A percentile compares a stretch with the other conserved stretches of the same genome.
Evolutionary conservation across 805 yeast genomes (phyloP).

Genomic region (Kazachstania africana): DNA sequence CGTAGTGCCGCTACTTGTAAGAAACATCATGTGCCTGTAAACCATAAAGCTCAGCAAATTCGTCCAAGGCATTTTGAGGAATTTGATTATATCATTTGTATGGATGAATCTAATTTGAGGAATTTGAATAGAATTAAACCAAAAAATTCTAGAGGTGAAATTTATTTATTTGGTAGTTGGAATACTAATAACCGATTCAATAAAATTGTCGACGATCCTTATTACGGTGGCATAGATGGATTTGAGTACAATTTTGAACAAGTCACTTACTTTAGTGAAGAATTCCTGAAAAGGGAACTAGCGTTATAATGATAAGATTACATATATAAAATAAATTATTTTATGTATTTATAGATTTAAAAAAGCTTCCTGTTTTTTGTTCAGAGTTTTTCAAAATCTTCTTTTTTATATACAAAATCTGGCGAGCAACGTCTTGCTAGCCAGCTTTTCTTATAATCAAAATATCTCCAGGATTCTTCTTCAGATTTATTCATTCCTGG

Average conservation of each 20-base stretch:
- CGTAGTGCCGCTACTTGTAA: constrained; percentile 60
- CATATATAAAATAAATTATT: neutral
- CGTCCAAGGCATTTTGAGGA: constrained; percentile 35
- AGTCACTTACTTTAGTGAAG: constrained; percentile 60
- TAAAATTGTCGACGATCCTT: constrained; percentile 74
- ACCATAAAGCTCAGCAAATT: constrained; percentile 68
- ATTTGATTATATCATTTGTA: constrained; percentile 60
- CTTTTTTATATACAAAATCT: constrained; percentile 28
- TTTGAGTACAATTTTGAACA: constrained; percentile 73
- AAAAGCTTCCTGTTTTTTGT: too few species aligned
- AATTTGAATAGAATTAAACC: constrained; percentile 46
- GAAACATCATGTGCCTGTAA: constrained; percentile 59
- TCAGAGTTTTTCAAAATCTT: constrained; percentile 42
- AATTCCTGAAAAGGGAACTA: constrained; percentile 46
- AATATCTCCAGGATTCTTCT: constrained; percentile 55
- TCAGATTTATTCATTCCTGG: constrained; percentile 49
- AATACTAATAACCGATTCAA: constrained; percentile 38
- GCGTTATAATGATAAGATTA: constrained; percentile 2
- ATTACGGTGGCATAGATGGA: constrained; percentile 79
- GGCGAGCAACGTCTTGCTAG: constrained; percentile 38
- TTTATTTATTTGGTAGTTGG: constrained; percentile 76
- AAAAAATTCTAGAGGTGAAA: constrained; percentile 25
- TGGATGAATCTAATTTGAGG: constrained; percentile 52
- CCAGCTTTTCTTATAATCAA: constrained; percentile 71
- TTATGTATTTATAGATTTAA: too few species aligned